Percentiles rank a stretch among this genome's conserved stretches.
phyloP scores from a whole-genome alignment of 495 filamentous ascomycete species.

The Talaromyces wortmannii region DNA sequence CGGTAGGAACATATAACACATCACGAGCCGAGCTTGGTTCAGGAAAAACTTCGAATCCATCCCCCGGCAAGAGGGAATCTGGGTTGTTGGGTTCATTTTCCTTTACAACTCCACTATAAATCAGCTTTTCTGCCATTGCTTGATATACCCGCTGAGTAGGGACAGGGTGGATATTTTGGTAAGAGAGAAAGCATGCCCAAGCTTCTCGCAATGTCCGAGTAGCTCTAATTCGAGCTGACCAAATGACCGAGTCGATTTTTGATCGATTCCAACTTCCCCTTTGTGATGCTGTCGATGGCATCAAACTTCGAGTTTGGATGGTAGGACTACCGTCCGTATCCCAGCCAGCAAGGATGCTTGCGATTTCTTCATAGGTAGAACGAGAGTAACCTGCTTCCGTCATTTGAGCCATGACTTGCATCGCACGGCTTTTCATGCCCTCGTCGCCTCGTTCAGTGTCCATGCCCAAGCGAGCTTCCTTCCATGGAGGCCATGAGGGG shows the following conservation, averaged over 20 bases:
- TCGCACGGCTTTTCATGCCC: constrained; percentile 51
- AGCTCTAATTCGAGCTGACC: constrained; percentile 56
- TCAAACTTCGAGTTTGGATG: constrained; percentile 52
- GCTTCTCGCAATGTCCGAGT: constrained; percentile 66
- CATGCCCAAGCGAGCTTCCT: constrained; percentile 51
- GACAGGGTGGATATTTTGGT: constrained; percentile 29
- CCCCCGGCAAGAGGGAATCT: constrained; percentile 45
- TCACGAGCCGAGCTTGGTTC: constrained; percentile 51
- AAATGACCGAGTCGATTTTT: constrained; percentile 25
- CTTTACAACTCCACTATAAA: constrained; percentile 27
- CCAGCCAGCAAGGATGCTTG: constrained; percentile 54
- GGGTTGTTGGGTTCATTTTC: constrained; percentile 12
- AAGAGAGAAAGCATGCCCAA: constrained; percentile 61
- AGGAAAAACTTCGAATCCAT: constrained; percentile 49
- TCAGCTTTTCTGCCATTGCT: constrained; percentile 56
- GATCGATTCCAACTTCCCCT: constrained; percentile 6
- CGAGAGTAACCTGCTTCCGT: constrained; percentile 55
- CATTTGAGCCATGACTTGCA: constrained; percentile 50
- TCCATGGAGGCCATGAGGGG: constrained; percentile 67
- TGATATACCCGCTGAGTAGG: constrained; percentile 37
- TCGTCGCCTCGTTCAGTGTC: constrained; percentile 50
- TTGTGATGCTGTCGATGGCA: constrained; percentile 15
- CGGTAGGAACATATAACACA: constrained; percentile 47
- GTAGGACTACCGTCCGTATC: constrained; percentile 65
- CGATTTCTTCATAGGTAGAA: constrained; percentile 49